Evolutionary conservation across 805 yeast genomes (phyloP).

Genomic region (Schwanniomyces yamadae): DNA sequence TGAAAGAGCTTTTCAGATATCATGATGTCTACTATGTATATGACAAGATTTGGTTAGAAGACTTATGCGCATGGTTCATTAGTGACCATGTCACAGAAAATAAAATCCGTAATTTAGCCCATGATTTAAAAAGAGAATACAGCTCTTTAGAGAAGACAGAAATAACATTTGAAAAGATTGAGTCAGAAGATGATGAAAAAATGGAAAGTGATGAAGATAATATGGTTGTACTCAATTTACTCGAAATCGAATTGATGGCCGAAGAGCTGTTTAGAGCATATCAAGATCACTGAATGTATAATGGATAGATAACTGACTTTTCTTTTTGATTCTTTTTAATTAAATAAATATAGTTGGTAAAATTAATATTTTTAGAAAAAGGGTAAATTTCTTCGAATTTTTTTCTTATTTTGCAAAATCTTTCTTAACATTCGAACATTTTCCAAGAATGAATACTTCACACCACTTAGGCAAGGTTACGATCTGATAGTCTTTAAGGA

Average conservation of each 20-base stretch:
- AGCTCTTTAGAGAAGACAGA: constrained; percentile 40
- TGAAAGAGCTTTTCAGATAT: constrained; percentile 72
- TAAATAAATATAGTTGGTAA: neutral
- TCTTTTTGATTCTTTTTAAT: neutral
- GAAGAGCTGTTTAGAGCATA: constrained; percentile 35
- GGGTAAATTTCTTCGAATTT: neutral
- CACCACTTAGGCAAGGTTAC: too few relatives aligned
- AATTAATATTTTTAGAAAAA: too few relatives aligned
- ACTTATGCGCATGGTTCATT: constrained; percentile 72
- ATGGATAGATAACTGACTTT: neutral
- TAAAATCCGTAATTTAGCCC: constrained; percentile 61
- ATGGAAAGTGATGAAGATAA: constrained; percentile 23
- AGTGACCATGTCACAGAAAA: constrained; percentile 58
- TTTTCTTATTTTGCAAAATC: constrained; percentile 1
- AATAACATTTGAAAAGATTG: constrained; percentile 54
- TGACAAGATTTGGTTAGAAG: constrained; percentile 73
- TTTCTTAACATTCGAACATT: too few relatives aligned
- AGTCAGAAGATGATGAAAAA: constrained; percentile 10
- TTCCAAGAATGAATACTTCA: too few relatives aligned
- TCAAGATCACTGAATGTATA: constrained; percentile 4
- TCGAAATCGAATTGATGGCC: constrained; percentile 59
- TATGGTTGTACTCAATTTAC: constrained; percentile 45
- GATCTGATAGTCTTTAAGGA: too few relatives aligned
- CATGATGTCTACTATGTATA: constrained; percentile 87
- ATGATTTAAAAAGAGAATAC: constrained; percentile 54